phyloP scores from a whole-genome alignment of 768 basidiomycete species.

The Auriscalpium microsporum region DNA sequence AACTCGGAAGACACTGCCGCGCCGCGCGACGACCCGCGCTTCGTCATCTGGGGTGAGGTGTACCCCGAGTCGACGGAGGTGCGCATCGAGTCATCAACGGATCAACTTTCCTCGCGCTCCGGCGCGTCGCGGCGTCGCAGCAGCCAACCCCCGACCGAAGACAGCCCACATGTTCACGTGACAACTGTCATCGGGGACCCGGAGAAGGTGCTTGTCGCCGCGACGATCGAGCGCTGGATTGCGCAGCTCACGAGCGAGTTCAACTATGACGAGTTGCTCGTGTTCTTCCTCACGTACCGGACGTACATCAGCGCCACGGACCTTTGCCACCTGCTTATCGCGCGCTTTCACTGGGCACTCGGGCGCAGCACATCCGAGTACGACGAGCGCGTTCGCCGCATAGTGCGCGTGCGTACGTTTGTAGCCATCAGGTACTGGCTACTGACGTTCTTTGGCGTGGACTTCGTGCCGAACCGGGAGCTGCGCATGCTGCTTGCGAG shows the following conservation, averaged over 20 bases:
- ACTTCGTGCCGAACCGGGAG: constrained; percentile 77
- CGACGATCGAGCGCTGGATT: constrained; percentile 90
- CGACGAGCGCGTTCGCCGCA: constrained; percentile 64
- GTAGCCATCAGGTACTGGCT: constrained; percentile 89
- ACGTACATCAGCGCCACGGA: constrained; percentile 75
- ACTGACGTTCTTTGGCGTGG: constrained; percentile 81
- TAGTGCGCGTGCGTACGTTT: constrained; percentile 84
- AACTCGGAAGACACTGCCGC: constrained; percentile 58
- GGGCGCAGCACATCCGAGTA: constrained; percentile 37
- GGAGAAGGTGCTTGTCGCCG: constrained; percentile 64
- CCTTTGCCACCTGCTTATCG: constrained; percentile 73
- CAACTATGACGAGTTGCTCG: constrained; percentile 78
- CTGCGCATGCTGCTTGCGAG: constrained; percentile 62
- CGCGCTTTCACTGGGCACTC: constrained; percentile 86
- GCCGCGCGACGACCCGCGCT: constrained; percentile 81
- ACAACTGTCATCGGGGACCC: constrained; percentile 24
- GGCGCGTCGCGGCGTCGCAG: constrained; percentile 13
- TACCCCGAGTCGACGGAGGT: constrained; percentile 20
- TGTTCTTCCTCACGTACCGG: constrained; percentile 90
- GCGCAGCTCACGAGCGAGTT: constrained; percentile 83
- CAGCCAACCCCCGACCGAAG: background rate
- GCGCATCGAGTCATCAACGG: background rate
- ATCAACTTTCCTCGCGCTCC: background rate
- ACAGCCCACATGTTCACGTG: constrained; percentile 4
- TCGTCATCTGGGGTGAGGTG: constrained; percentile 76